Conservation (phyloP, 1,139 yeast genomes). For the Eremothecium gossypii region DNA sequence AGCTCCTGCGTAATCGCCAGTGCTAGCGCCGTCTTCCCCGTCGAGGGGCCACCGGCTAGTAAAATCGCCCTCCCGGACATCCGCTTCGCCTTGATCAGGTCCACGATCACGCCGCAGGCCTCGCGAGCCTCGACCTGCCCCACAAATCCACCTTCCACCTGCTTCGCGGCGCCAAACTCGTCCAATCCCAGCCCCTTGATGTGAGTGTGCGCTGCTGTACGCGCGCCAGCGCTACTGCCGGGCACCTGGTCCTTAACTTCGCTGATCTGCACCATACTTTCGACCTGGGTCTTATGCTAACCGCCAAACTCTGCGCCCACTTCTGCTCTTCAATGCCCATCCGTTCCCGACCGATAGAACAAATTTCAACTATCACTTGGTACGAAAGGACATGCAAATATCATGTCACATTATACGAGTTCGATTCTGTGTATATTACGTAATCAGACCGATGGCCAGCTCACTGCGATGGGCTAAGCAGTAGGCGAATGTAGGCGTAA, state of each 20-base stretch:
- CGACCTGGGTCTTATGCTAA: too few species aligned
- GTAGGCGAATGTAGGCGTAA: too few species aligned
- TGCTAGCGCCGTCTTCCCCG: slow-evolving; percentile 96
- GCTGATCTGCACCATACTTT: slow-evolving; percentile 66
- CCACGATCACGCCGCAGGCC: slow-evolving; percentile 94
- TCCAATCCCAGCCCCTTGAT: slow-evolving; percentile 92
- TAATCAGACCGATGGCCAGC: too few species aligned
- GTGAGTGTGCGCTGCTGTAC: slow-evolving; percentile 97
- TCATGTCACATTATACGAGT: too few species aligned
- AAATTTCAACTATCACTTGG: too few species aligned
- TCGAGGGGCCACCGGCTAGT: slow-evolving; percentile 96
- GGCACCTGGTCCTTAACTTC: slow-evolving; percentile 54
- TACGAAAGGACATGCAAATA: too few species aligned
- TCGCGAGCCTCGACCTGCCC: slow-evolving; percentile 94
- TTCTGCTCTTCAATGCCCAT: too few species aligned
- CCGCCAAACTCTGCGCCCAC: too few species aligned
- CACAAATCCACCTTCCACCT: slow-evolving; percentile 87
- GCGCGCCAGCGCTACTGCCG: slow-evolving; percentile 44
- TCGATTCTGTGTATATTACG: too few species aligned
- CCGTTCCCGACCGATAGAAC: too few species aligned
- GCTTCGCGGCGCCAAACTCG: slow-evolving; percentile 78
- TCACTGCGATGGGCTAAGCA: too few species aligned
- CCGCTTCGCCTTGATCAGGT: slow-evolving; percentile 82
- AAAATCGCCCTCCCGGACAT: slow-evolving; percentile 95
- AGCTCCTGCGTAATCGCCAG: slow-evolving; percentile 92